A percentile compares a stretch with the other conserved stretches of the same genome.
phyloP scores from a whole-genome alignment of 495 filamentous ascomycete genomes.

The Chaetomium tenue region DNA sequence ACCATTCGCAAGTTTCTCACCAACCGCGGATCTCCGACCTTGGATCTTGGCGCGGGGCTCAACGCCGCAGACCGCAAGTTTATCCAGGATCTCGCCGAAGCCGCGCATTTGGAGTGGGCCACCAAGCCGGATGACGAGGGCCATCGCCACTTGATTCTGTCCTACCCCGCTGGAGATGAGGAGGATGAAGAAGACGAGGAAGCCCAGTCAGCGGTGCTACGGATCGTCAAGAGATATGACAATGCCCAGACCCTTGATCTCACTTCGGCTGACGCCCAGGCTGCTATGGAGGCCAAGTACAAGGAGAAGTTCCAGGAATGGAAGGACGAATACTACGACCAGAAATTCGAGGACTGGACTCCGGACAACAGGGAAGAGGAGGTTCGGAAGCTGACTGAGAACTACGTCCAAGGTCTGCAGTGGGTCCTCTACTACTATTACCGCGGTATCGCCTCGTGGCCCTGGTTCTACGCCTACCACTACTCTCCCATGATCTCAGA shows the following conservation, averaged over 20 bases:
- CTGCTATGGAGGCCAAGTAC: conserved; percentile 76
- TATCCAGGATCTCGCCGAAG: conserved; percentile 80
- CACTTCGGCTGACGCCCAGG: conserved; percentile 72
- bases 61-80: conserved; percentile 89
- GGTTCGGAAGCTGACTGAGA: conserved; percentile 80
- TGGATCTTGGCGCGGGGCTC: conserved; percentile 72
- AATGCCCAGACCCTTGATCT: conserved; percentile 82
- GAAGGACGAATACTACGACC: conserved; percentile 88
- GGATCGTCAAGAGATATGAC: conserved; percentile 86
- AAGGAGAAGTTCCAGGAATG: conserved; percentile 81
- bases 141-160: conserved; percentile 72
- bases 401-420: conserved; percentile 96
- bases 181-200: conserved; percentile 82
- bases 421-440: conserved; percentile 99
- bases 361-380: conserved; percentile 72
- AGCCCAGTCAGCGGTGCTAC: conserved; percentile 72
- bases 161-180: conserved; percentile 51
- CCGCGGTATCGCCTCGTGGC: conserved; percentile 93
- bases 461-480: conserved; percentile 96
- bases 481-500: conserved; percentile 93
- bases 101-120: conserved; percentile 76
- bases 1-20: conserved; percentile 76
- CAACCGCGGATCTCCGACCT: conserved; percentile 50
- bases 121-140: conserved; percentile 76
- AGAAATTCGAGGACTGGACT: conserved; percentile 85